Evolutionary conservation across 441 rosid species (phyloP), one percentile per base, ranked within the genome.

Genomic region (Francoa sonchifolia): DNA sequence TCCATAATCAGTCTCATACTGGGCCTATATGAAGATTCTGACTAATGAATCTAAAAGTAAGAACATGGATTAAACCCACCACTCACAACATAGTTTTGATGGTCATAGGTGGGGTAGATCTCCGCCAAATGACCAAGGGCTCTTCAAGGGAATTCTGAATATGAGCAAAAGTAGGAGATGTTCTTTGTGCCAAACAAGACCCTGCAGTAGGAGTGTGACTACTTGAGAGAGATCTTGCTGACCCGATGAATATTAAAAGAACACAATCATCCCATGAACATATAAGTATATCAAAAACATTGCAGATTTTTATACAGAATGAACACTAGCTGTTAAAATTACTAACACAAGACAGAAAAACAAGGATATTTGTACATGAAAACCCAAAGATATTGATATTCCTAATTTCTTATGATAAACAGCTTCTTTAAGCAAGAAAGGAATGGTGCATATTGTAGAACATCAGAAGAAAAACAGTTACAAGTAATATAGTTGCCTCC

Each of bases 221-320:
- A 28, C 82, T 79, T 16, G 96, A 58, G 50, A 85, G 56, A 32
- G 84, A 85, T 65, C 96, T 72, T 33, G 96, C 96, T 6, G 89
- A 81, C 68, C 96, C 81, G 68, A 58, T 19, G 40, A 27, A 54
- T 44, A 27, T 7, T 10, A 36, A 30, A 17, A 33, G 25, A 38
- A 31, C 21, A 23, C n/a, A 13, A 6, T 28, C 25, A 10, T 5
- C n/a, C n/a, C n/a, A n/a, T n/a, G n/a, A n/a, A 27, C 11, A 33
- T 33, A 5, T 17, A 19, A 39, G 12, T 10, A 22, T n/a, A 12
- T 10, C 0, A 39, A 21, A 39, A 8, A 25, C 42, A 8, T 19
- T 39, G 9, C 33, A 29, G 33, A 6, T 29, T 29, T 29, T n/a
- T n/a, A n/a, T n/a, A n/a, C 33, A 29, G 9, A 8, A 3, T 6